These are phyloP conservation scores for Clavispora santaluciae DNA, from an alignment of 805 yeast genomes.

Conservation along the genomic window DNA sequence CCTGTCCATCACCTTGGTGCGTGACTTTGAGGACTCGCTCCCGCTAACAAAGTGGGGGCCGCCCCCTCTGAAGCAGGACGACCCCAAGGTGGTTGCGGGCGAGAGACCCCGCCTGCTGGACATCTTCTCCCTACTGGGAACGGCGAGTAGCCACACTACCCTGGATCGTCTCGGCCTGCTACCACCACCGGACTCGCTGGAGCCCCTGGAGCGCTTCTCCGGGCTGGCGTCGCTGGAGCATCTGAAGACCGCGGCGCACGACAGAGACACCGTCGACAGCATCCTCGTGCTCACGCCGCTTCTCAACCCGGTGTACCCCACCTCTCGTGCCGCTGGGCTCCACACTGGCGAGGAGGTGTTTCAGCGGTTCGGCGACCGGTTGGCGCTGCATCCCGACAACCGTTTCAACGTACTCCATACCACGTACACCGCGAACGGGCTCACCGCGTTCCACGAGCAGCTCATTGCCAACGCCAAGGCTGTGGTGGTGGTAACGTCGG, in stretches of 20 bases:
- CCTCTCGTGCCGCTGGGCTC: conserved; percentile 9
- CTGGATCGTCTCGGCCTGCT: too few species aligned
- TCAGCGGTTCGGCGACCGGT: conserved; percentile 44
- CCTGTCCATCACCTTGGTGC: conserved; percentile 47
- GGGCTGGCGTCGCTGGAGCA: too few species aligned
- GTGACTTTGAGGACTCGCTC: conserved; percentile 47
- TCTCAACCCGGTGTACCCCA: conserved; percentile 32
- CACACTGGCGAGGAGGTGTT: conserved; percentile 49
- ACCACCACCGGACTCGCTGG: conserved; percentile 3
- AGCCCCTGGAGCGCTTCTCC: background rate
- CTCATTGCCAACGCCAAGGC: conserved; percentile 49
- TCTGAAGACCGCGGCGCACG: too few species aligned
- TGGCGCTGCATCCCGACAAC: conserved; percentile 29
- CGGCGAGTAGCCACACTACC: too few species aligned
- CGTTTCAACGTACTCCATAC: conserved; percentile 51
- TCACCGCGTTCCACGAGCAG: conserved; percentile 51
- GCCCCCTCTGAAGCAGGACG: conserved; percentile 9
- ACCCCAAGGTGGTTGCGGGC: too few species aligned
- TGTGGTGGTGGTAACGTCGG: conserved; percentile 52
- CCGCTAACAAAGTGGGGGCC: conserved; percentile 43
- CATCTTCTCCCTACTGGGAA: too few species aligned
- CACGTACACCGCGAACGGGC: conserved; percentile 53
- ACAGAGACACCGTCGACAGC: conserved; percentile 22
- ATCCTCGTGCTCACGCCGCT: conserved; percentile 35
- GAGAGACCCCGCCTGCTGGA: too few species aligned